Conservation (phyloP, 2,329 filamentous ascomycete genomes). For the Botrytis fabae region DNA sequence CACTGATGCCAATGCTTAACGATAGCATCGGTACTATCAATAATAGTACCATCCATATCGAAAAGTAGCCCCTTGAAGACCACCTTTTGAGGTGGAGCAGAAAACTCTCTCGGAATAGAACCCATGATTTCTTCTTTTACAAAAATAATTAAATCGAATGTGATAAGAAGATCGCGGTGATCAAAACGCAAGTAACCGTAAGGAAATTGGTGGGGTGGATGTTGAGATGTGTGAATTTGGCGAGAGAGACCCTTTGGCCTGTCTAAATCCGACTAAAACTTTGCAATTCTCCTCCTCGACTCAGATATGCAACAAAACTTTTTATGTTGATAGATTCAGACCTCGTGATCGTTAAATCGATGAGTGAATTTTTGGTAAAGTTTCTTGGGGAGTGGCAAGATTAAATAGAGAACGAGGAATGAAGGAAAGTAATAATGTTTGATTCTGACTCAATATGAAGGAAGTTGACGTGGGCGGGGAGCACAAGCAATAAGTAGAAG, state of each 20-base stretch:
- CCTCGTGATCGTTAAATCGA: slow-evolving; percentile 6
- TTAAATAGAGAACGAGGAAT: not conserved
- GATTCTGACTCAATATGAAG: not conserved
- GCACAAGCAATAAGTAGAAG: slow-evolving; percentile 23
- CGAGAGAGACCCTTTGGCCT: slow-evolving; percentile 15
- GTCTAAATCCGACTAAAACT: slow-evolving; percentile 6
- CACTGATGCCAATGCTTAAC: slow-evolving; percentile 71
- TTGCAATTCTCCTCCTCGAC: slow-evolving; percentile 17
- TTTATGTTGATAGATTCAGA: slow-evolving; percentile 20
- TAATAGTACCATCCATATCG: slow-evolving; percentile 78
- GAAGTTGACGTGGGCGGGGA: slow-evolving; percentile 17
- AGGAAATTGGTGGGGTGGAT: slow-evolving; percentile 30
- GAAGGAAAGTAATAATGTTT: not conserved
- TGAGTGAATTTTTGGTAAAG: not conserved
- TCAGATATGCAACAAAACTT: slow-evolving; percentile 27
- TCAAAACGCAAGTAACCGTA: slow-evolving; percentile 30
- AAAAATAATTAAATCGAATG: not conserved
- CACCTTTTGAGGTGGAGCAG: slow-evolving; percentile 32
- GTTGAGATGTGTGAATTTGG: slow-evolving; percentile 32
- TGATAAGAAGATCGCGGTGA: not conserved
- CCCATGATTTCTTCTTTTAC: slow-evolving; percentile 29
- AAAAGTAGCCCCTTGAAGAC: slow-evolving; percentile 44
- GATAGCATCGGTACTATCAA: slow-evolving; percentile 76
- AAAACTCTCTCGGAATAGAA: slow-evolving; percentile 30
- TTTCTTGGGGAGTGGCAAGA: not conserved